Evolutionary conservation across 228 moss, liverwort and hornwort species (phyloP), one percentile per base, ranked within the genome.

Genomic region (Sphagnum fallax): DNA sequence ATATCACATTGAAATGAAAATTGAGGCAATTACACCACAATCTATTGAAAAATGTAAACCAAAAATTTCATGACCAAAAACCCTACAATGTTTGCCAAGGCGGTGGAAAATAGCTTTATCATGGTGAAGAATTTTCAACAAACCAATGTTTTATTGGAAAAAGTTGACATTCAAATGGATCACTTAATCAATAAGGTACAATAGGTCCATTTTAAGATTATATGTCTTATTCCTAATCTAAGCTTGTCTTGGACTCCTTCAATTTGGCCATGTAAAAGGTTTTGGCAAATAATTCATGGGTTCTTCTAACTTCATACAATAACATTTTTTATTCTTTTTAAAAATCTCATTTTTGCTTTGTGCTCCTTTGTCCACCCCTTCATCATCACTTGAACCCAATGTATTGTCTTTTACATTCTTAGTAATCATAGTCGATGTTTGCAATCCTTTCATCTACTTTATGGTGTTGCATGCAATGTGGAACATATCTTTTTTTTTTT

Each of bases 81-180:
- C 15, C 62, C 16, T 62, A 0, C 15, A 62, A 62, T 62, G 62
- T 62, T 62, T 62, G 18, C 62, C 6, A 14, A 62, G 15, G 62
- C 4, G 15, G 62, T 62, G 18, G 62, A 62, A 16, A 62, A 62
- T 14, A 62, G n/a, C 4, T 62, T 15, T 16, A 14, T 62, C 18
- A 62, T 62, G 62, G 62, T 62, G 13, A 62, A 62, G 16, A 62
- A n/a, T 32, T 62, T 62, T 16, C 18, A 62, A 62, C 6, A 16
- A 10, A 32, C 62, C 9, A 62, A 14, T 62, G 62, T 16, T 62
- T 32, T 62, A 15, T 16, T 62, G 62, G 62, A 62, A 32, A 62
- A 6, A 6, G 62, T 62, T 9, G 62, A 62, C 18, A 6, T 10
- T 16, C 3, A 62, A 3, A 62, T 62, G 62, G 62, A 62, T 16